phyloP scores from a whole-genome alignment of 106 monocot genomes.

The Amphibolis antarctica region DNA sequence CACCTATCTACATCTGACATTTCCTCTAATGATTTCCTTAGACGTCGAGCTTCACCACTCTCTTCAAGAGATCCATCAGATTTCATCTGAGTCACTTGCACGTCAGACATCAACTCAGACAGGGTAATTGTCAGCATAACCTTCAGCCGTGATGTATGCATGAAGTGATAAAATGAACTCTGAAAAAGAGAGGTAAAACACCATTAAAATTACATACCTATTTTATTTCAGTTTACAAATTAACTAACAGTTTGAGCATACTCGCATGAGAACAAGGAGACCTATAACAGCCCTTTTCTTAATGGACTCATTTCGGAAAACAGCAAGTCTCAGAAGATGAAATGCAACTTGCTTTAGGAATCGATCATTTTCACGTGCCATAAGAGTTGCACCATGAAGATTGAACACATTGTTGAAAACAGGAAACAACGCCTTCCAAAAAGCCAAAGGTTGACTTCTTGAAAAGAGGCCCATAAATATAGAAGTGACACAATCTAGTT shows the following conservation, averaged over 20 bases:
- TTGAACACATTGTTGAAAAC: constrained; percentile 69
- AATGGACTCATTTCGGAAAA: constrained; percentile 90
- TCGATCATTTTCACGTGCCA: constrained; percentile 98
- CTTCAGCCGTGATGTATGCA: constrained; percentile 68
- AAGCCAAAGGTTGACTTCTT: constrained; percentile 73
- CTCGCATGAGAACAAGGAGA: constrained; percentile 86
- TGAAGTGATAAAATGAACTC: constrained; percentile 82
- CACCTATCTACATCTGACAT: constrained; percentile 67
- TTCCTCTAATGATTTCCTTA: constrained; percentile 80
- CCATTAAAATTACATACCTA: neutral
- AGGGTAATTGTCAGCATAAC: constrained; percentile 96
- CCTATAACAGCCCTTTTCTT: constrained; percentile 83
- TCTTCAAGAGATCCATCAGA: constrained; percentile 96
- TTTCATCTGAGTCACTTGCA: constrained; percentile 97
- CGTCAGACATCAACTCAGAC: constrained; percentile 96
- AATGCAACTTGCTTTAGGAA: constrained; percentile 98
- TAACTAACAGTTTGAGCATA: constrained; percentile 14
- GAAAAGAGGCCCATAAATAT: constrained; percentile 83
- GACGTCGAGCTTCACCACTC: constrained; percentile 90
- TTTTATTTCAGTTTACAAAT: neutral
- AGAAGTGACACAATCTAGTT: constrained; percentile 89
- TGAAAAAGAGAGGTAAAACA: constrained; percentile 18
- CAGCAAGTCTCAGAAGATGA: constrained; percentile 94
- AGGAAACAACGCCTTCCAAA: constrained; percentile 79
- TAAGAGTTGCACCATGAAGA: constrained; percentile 83